Evolutionary conservation across 495 filamentous ascomycete genomes (phyloP).

Genomic region (Lepraria neglecta): DNA sequence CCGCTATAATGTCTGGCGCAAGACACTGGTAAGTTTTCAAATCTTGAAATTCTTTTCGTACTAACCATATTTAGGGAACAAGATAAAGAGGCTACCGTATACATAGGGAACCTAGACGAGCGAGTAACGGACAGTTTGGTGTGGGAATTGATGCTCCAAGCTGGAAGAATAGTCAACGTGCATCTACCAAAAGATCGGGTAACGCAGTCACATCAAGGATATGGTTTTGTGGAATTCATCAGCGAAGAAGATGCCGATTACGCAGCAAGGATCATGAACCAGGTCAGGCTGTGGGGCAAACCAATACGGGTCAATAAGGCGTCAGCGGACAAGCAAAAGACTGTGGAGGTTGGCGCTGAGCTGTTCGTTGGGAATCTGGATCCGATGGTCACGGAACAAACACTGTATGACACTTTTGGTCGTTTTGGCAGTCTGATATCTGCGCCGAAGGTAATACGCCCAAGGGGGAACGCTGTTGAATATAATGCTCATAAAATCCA

Average conservation of each 20-base stretch:
- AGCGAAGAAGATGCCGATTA: constrained; percentile 96
- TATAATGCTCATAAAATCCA: constrained; percentile 30
- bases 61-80: constrained; percentile 65
- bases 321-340: constrained; percentile 93
- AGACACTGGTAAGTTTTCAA: constrained; percentile 63
- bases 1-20: constrained; percentile 57
- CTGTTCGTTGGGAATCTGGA: constrained; percentile 96
- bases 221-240: constrained; percentile 97
- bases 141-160: constrained; percentile 97
- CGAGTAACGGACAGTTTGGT: constrained; percentile 83
- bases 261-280: constrained; percentile 93
- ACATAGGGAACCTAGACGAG: constrained; percentile 97
- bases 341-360: constrained; percentile 91
- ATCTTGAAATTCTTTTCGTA: not conserved
- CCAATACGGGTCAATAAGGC: constrained; percentile 96
- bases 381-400: constrained; percentile 89
- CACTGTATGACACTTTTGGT: constrained; percentile 93
- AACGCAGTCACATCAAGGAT: constrained; percentile 92
- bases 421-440: constrained; percentile 82
- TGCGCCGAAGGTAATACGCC: constrained; percentile 61
- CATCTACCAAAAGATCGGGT: constrained; percentile 97
- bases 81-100: constrained; percentile 97
- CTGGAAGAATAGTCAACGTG: constrained; percentile 92
- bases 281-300: constrained; percentile 86
- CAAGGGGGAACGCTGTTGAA: not conserved